Conservation (phyloP, 768 basidiomycete species). For the Chiua virens region DNA sequence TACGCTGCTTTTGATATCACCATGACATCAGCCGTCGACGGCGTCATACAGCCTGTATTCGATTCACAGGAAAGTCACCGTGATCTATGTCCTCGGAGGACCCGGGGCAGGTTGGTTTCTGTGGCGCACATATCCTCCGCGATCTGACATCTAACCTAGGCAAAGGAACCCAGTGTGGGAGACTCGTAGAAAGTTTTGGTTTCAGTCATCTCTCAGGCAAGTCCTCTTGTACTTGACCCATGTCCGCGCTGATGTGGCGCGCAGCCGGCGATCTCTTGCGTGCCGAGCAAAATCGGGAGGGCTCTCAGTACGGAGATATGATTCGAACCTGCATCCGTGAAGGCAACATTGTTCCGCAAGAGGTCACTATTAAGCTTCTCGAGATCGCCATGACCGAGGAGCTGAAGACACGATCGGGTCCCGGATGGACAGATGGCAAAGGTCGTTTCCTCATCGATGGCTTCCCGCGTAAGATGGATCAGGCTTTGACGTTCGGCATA, state of each 20-base stretch:
- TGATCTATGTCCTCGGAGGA: conserved; percentile 94
- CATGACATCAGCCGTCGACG: conserved; percentile 17
- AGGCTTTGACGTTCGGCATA: conserved; percentile 88
- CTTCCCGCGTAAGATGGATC: conserved; percentile 99
- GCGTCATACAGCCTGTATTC: conserved; percentile 41
- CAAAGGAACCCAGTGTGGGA: conserved; percentile 93
- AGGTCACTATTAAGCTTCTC: conserved; percentile 93
- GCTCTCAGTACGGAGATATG: conserved; percentile 78
- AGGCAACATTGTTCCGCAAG: conserved; percentile 93
- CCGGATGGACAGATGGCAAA: conserved; percentile 66
- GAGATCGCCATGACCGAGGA: conserved; percentile 85
- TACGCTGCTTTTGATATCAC: conserved; percentile 1
- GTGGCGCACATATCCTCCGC: conserved; percentile 2
- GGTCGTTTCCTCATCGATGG: conserved; percentile 96
- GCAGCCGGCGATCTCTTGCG: conserved; percentile 96
- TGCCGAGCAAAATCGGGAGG: conserved; percentile 86
- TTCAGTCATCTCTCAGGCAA: conserved; percentile 94
- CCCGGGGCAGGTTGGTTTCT: conserved; percentile 80
- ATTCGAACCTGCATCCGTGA: conserved; percentile 89
- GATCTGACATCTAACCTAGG: conserved; percentile 46
- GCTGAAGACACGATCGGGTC: conserved; percentile 43
- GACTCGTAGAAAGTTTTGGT: conserved; percentile 78
- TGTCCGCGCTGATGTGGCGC: conserved; percentile 8
- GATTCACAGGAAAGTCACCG: conserved; percentile 72
- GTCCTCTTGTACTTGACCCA: conserved; percentile 14